Conservation (phyloP, 768 basidiomycete species). For the Auriscalpium vulgare region DNA sequence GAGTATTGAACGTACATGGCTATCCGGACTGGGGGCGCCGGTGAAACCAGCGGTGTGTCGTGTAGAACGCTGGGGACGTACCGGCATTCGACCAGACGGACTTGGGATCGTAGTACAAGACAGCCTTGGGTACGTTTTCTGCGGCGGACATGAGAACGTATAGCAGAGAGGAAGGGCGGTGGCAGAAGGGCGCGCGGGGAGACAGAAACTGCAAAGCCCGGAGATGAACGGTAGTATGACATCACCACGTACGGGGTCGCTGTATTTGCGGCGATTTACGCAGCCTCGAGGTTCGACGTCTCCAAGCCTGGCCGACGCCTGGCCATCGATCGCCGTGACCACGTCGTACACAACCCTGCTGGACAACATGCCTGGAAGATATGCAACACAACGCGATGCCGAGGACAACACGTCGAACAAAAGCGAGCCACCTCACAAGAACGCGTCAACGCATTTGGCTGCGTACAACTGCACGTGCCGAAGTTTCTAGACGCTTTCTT, state of each 20-base stretch:
- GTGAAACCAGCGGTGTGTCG: not conserved
- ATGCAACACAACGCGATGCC: not conserved
- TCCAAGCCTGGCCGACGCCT: not conserved
- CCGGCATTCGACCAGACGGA: slow-evolving; percentile 63
- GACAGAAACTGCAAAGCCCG: no score
- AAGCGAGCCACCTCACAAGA: not conserved
- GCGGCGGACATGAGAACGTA: not conserved
- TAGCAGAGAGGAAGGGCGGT: not conserved
- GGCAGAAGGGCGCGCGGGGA: no score
- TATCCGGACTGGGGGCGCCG: slow-evolving; percentile 4
- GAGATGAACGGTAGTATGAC: not conserved
- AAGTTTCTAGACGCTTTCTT: slow-evolving; percentile 7
- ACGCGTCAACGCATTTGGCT: not conserved
- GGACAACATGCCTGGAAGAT: not conserved
- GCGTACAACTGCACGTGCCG: slow-evolving; percentile 1
- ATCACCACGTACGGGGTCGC: not conserved
- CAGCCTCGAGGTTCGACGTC: not conserved
- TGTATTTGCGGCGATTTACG: not conserved
- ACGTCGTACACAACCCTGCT: not conserved
- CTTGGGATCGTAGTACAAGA: slow-evolving; percentile 58
- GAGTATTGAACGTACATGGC: slow-evolving; percentile 11
- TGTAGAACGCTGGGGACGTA: slow-evolving; percentile 24
- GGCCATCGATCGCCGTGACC: not conserved
- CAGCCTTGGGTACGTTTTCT: slow-evolving; percentile 56
- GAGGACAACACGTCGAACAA: not conserved